A percentile compares a stretch with the other conserved stretches of the same genome.
These are phyloP conservation scores for Polysphondylium violaceum DNA, from an alignment of 78 protist genomes.

Conservation along the genomic window DNA sequence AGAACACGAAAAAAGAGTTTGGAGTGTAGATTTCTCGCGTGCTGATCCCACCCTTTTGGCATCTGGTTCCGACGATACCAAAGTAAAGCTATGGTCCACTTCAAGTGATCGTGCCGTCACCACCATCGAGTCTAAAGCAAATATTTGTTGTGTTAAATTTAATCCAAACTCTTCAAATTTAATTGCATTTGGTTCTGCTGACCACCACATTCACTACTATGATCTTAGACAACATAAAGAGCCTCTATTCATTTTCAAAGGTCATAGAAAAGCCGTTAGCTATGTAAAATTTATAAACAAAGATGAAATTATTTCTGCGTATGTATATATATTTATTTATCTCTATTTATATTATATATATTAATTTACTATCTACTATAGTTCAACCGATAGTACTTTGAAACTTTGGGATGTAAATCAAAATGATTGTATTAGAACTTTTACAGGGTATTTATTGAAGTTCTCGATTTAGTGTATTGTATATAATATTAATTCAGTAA, in stretches of 20 bases:
- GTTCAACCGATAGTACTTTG: constrained; percentile 78
- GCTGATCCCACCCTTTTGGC: constrained; percentile 83
- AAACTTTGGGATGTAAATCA: constrained; percentile 57
- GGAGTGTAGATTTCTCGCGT: constrained; percentile 87
- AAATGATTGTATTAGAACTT: constrained; percentile 55
- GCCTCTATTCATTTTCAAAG: constrained; percentile 71
- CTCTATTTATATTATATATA: not conserved
- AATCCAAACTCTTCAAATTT: constrained; percentile 73
- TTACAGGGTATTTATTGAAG: no score
- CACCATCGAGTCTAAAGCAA: constrained; percentile 83
- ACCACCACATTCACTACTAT: constrained; percentile 86
- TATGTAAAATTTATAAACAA: constrained; percentile 84
- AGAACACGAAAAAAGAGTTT: constrained; percentile 88
- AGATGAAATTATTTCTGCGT: constrained; percentile 82
- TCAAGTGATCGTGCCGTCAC: constrained; percentile 32
- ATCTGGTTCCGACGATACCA: constrained; percentile 86
- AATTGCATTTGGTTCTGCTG: constrained; percentile 88
- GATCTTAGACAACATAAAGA: constrained; percentile 79
- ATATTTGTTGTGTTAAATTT: constrained; percentile 86
- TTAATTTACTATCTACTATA: no score
- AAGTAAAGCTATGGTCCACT: constrained; percentile 86
- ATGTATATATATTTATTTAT: not conserved
- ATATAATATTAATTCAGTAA: no score
- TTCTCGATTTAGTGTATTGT: no score
- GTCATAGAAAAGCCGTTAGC: constrained; percentile 88